These are phyloP conservation scores for Fusarium napiforme DNA, from an alignment of 2,329 filamentous ascomycete species.

Conservation along the genomic window DNA sequence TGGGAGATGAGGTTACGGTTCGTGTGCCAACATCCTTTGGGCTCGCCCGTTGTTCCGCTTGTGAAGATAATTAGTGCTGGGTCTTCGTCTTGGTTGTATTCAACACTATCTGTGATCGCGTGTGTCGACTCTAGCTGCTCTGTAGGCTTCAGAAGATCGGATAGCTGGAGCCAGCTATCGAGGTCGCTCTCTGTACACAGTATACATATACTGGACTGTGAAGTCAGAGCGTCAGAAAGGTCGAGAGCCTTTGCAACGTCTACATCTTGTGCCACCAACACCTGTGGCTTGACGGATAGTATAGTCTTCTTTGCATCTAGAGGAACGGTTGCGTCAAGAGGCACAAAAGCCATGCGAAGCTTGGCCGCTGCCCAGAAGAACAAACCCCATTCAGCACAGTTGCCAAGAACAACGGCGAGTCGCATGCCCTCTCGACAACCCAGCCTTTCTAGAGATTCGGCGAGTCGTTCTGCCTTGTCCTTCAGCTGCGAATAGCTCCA, in stretches of 20 bases:
- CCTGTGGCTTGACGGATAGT: slow-evolving; percentile 38
- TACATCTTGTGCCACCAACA: slow-evolving; percentile 49
- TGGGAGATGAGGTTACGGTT: slow-evolving; percentile 54
- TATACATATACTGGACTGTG: slow-evolving; percentile 27
- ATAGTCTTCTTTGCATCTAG: slow-evolving; percentile 43
- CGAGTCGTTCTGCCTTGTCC: slow-evolving; percentile 41
- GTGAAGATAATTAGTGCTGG: slow-evolving; percentile 59
- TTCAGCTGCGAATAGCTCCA: slow-evolving; percentile 48
- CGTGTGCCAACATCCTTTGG: slow-evolving; percentile 59
- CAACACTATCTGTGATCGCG: background rate
- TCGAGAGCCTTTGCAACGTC: slow-evolving; percentile 36
- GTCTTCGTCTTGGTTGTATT: slow-evolving; percentile 24
- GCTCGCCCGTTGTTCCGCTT: slow-evolving; percentile 60
- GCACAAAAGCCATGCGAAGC: slow-evolving; percentile 50
- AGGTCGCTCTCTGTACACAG: slow-evolving; percentile 36
- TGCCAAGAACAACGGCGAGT: slow-evolving; percentile 49
- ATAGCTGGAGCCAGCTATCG: slow-evolving; percentile 39
- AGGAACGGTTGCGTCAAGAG: slow-evolving; percentile 47
- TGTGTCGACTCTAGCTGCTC: background rate
- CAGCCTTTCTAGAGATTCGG: slow-evolving; percentile 33
- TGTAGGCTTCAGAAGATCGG: slow-evolving; percentile 6
- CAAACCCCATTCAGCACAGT: slow-evolving; percentile 54
- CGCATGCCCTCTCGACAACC: slow-evolving; percentile 46
- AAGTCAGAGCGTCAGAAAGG: background rate
- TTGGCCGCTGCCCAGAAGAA: slow-evolving; percentile 52